These are phyloP conservation scores for Eragrostis nindensis DNA, from an alignment of 176 grass and related monocot genomes.

Conservation along the genomic window DNA sequence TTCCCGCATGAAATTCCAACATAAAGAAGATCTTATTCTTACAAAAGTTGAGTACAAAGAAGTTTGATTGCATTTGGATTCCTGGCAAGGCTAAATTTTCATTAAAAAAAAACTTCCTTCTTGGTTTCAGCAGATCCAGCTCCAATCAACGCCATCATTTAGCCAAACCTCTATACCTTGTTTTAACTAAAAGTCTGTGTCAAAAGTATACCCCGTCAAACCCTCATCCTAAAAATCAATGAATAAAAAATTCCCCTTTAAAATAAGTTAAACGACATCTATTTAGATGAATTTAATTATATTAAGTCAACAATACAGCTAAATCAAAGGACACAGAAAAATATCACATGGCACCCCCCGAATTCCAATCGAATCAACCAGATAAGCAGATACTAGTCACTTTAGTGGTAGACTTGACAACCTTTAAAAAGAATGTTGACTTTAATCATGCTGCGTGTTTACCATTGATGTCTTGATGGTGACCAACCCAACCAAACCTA, in stretches of 20 bases:
- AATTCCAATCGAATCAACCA: constrained; percentile 19
- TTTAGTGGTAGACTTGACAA: constrained; percentile 1
- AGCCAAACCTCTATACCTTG: not conserved
- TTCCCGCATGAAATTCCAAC: not conserved
- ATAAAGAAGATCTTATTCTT: not conserved
- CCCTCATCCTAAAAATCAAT: not conserved
- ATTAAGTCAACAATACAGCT: constrained; percentile 15
- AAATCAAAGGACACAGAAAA: not conserved
- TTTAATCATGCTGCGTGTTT: constrained; percentile 31
- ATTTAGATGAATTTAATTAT: not conserved
- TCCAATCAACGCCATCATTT: not conserved
- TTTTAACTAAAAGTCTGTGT: not conserved
- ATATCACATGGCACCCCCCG: constrained; percentile 15
- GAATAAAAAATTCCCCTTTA: not conserved
- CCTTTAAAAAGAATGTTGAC: constrained; percentile 28
- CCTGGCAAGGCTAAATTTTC: not conserved
- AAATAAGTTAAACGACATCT: not conserved
- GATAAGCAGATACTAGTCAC: not conserved
- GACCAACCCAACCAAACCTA: not conserved
- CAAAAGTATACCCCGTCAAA: not conserved
- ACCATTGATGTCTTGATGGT: constrained; percentile 17
- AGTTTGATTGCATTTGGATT: not conserved
- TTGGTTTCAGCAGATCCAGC: not conserved
- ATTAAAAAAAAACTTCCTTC: not conserved
- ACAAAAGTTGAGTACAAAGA: not conserved